Conservation (phyloP, 2,329 filamentous ascomycete genomes). For the Xylaria sp. region DNA sequence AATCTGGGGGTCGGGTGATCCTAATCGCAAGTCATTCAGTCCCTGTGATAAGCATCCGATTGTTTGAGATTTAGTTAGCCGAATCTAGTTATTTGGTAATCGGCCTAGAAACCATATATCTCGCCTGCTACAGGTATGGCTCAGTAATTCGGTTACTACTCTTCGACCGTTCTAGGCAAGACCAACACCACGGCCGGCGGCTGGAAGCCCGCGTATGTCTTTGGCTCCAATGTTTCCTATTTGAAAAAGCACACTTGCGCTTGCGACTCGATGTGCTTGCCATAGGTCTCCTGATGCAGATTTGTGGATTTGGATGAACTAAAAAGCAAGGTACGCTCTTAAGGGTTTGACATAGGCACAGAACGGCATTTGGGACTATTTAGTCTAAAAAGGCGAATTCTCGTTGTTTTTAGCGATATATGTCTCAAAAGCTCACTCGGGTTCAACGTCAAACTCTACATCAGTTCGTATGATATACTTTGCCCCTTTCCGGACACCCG, state of each 20-base stretch:
- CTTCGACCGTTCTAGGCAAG: not conserved
- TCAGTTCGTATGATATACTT: constrained; percentile 78
- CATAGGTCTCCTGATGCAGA: too few species aligned
- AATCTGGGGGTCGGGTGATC: not conserved
- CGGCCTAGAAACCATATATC: not conserved
- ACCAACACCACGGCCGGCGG: too few species aligned
- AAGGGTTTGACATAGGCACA: not conserved
- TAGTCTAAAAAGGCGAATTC: not conserved
- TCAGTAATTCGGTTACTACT: not conserved
- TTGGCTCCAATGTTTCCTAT: too few species aligned
- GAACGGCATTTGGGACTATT: not conserved
- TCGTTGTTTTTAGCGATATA: not conserved
- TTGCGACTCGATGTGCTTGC: too few species aligned
- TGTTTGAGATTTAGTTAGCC: too few species aligned
- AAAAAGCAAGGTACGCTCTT: not conserved
- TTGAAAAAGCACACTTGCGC: too few species aligned
- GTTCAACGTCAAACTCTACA: constrained; percentile 72
- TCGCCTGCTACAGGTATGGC: not conserved
- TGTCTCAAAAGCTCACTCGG: not conserved
- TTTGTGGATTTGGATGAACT: not conserved
- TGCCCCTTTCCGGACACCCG: constrained; percentile 72
- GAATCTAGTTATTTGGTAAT: not conserved
- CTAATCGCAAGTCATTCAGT: not conserved
- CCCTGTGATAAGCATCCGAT: not conserved
- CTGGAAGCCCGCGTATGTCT: too few species aligned